Evolutionary conservation across 805 yeast genomes (phyloP), one percentile per base, ranked within the genome.

Genomic region (Scheffersomyces coipomensis): DNA sequence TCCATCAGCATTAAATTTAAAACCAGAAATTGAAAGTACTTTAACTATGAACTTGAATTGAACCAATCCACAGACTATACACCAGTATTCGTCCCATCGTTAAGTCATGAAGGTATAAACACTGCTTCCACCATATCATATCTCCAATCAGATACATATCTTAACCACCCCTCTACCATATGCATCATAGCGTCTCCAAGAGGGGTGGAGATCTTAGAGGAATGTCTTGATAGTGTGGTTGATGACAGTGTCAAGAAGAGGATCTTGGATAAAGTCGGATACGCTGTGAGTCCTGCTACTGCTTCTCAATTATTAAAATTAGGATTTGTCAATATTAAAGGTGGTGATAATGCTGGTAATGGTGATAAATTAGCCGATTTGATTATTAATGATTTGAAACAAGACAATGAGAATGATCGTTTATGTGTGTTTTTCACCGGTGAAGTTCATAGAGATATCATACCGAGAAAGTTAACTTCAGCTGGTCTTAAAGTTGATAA

Each of bases 201-300:
- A 47, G 95, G 97, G 2, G 95, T 90, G 0, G 97, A 90, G 49
- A 82, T 88, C 4, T 60, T 88, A 10, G 76, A 75, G 44, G 65
- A 67, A 27, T 56, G 76, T 11, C 61, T 83, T 5, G 44, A 47
- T 0, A 41, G 42, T 9, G 48, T 68, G n/a, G 33, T 36, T 10
- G 51, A 45, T 22, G 50, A 34, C 1, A 44, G 34, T 7, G 29
- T 33, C 32, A 55, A 42, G 39, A 48, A 55, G 6, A 38, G 35
- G 0, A 63, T 81, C 1, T 55, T 77, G 5, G 38, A 46, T 3
- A 80, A 79, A 49, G 76, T 81, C 0, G 83, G 84, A 0, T 91
- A 81, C 53, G 88, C 97, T 0, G 97, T 91, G 5, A 98, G 98
- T 0, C 96, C 96, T 1, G 89, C 96, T 0, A 91, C 98, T 0